These are phyloP conservation scores for Diaporthe sp. DNA, from an alignment of 2,329 filamentous ascomycete species.

Conservation along the genomic window DNA sequence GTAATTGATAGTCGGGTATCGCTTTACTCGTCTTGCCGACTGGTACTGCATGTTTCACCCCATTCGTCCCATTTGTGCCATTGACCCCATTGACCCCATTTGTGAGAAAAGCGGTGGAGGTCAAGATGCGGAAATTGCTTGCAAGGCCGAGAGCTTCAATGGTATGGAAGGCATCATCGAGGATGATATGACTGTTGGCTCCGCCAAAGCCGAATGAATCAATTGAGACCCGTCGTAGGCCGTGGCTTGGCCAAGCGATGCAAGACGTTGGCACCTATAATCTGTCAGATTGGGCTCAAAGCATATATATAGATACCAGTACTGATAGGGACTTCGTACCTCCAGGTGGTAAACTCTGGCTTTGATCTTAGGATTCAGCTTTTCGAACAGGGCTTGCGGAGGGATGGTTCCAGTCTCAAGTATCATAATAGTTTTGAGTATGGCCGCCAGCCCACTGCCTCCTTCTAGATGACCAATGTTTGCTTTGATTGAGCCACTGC, in stretches of 20 bases:
- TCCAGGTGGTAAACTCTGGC: constrained; percentile 40
- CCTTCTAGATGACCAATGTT: constrained; percentile 51
- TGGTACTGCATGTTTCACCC: neutral
- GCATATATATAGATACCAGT: neutral
- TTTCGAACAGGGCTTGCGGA: constrained; percentile 42
- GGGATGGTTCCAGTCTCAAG: constrained; percentile 49
- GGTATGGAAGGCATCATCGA: neutral
- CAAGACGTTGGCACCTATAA: neutral
- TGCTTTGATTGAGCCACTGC: constrained; percentile 42
- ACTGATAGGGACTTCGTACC: neutral
- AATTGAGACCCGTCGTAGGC: neutral
- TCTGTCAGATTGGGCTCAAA: no score
- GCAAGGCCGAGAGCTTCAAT: no score
- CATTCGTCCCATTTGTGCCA: neutral
- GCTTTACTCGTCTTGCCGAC: neutral
- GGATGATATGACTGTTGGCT: neutral
- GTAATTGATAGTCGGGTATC: neutral
- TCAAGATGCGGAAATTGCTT: no score
- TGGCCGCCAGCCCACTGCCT: constrained; percentile 44
- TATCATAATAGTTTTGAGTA: constrained; percentile 49
- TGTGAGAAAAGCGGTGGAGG: no score
- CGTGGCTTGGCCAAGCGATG: neutral
- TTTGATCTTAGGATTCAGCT: constrained; percentile 36
- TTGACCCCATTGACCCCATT: neutral
- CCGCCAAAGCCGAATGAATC: neutral